These are phyloP conservation scores for Kernera saxatilis DNA, from an alignment of 345 rosid species.

Conservation along the genomic window DNA sequence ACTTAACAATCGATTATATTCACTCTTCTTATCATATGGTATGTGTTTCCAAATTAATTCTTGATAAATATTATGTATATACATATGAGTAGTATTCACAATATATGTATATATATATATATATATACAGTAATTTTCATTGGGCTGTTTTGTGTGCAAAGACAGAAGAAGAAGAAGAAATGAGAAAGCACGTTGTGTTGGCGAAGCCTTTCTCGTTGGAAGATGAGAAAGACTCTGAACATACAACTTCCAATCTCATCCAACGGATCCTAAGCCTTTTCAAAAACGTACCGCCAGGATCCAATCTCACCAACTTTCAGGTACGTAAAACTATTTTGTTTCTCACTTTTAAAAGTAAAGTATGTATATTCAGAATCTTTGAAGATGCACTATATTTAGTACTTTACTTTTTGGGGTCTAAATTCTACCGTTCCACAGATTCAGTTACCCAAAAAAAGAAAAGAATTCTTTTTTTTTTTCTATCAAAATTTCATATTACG, in stretches of 20 bases:
- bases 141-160: constrained; percentile 3
- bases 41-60: not conserved
- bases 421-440: not conserved
- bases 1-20: not conserved
- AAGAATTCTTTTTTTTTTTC: not conserved
- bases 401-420: not conserved
- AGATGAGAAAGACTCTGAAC: constrained; percentile 37
- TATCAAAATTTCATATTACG: not conserved
- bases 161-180: constrained; percentile 8
- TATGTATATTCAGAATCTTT: not conserved
- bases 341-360: not conserved
- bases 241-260: constrained; percentile 42
- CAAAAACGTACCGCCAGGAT: constrained; percentile 48
- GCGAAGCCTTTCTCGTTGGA: constrained; percentile 45
- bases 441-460: not conserved
- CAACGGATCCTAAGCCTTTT: constrained; percentile 50
- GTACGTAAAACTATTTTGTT: constrained; percentile 15
- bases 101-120: not conserved
- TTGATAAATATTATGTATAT: not conserved
- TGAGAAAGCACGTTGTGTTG: constrained; percentile 31
- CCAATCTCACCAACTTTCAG: constrained; percentile 59
- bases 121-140: not conserved
- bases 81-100: not conserved
- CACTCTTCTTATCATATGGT: constrained; percentile 13
- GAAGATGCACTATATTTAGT: not conserved